A percentile compares a stretch with the other conserved stretches of the same genome.
Evolutionary conservation across 495 filamentous ascomycete genomes (phyloP).

Genomic region (Aspergillus conjunctus): DNA sequence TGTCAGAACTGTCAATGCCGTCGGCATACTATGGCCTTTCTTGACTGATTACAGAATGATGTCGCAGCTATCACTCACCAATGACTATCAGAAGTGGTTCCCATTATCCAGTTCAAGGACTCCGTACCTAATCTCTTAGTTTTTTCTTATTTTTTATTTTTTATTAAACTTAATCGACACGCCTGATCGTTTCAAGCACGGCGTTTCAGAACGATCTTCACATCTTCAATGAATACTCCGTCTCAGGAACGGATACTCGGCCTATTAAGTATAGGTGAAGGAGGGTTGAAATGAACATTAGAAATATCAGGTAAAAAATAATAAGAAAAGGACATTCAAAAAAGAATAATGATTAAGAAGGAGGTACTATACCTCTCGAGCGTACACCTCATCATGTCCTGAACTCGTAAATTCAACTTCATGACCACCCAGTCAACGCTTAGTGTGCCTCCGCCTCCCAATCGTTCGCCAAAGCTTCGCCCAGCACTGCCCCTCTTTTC

Average conservation of each 20-base stretch:
- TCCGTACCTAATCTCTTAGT: not conserved
- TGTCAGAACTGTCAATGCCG: not conserved
- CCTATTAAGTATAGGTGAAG: not conserved
- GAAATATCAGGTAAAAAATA: not conserved
- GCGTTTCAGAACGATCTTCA: constrained; percentile 11
- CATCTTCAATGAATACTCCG: not conserved
- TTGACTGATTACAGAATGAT: constrained; percentile 2
- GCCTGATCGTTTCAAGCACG: constrained; percentile 21
- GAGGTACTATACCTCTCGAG: not conserved
- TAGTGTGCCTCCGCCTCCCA: constrained; percentile 15
- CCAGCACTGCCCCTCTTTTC: not conserved
- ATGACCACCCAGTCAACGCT: not conserved
- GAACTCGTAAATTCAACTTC: not conserved
- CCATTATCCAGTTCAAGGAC: not conserved
- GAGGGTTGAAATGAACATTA: not conserved
- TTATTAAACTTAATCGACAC: constrained; percentile 19
- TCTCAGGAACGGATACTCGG: constrained; percentile 4
- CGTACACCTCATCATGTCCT: not conserved
- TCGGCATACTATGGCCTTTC: not conserved
- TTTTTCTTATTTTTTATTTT: constrained; percentile 2
- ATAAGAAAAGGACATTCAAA: not conserved
- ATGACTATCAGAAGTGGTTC: not conserved
- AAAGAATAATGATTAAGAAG: not conserved
- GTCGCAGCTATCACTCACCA: not conserved
- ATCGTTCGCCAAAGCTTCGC: constrained; percentile 24